phyloP scores from a whole-genome alignment of 31 red algal species.

The Asparagopsis taxiformis region DNA sequence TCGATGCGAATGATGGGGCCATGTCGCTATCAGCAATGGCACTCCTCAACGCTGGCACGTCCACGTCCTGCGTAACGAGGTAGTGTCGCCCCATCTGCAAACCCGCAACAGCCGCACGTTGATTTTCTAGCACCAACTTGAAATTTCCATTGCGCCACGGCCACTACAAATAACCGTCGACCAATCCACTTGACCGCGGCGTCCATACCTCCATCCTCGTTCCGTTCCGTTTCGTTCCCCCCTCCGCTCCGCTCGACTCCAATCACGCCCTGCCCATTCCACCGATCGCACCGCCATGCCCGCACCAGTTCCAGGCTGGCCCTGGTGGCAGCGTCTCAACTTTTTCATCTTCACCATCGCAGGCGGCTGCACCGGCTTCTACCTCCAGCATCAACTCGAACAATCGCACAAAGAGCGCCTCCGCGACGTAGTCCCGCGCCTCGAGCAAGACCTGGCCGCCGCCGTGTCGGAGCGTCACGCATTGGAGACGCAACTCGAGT shows the following conservation, averaged over 20 bases:
- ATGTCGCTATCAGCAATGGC: too few species aligned
- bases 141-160: too few species aligned
- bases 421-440: constrained; percentile 15
- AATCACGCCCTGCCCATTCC: background rate
- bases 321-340: constrained; percentile 17
- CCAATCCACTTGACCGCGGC: too few species aligned
- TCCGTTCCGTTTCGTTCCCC: background rate
- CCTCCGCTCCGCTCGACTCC: background rate
- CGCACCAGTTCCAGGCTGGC: constrained; percentile 19
- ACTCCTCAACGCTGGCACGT: too few species aligned
- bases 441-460: constrained; percentile 20
- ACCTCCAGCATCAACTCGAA: constrained; percentile 10
- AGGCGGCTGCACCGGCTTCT: constrained; percentile 24
- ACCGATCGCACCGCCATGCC: background rate
- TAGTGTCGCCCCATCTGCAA: too few species aligned
- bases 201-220: too few species aligned
- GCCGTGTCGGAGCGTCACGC: constrained; percentile 1
- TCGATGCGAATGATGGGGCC: too few species aligned
- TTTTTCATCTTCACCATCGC: constrained; percentile 28
- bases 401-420: constrained; percentile 12
- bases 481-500: constrained; percentile 11
- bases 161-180: too few species aligned
- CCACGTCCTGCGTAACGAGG: too few species aligned
- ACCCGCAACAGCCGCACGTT: too few species aligned
- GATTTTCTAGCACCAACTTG: too few species aligned